Base-by-base conservation (phyloP, 306 rosid species). In the Prunus padus region DNA sequence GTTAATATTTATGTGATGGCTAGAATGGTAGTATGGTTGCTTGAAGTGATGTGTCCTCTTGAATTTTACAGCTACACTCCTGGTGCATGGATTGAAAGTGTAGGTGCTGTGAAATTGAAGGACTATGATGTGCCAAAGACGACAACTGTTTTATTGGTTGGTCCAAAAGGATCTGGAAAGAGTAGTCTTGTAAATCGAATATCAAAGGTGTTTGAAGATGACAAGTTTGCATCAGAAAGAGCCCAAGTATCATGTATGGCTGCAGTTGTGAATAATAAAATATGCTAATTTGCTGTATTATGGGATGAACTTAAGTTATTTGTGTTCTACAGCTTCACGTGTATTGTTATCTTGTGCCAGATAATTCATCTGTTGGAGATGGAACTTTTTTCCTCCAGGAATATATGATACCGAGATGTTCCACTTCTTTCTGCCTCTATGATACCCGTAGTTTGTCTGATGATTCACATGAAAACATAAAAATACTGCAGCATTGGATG, bases 121-220 rank as follows among this genome's bases (percentile, higher is more conserved):
- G 88, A 91, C 77, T 88, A 90, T 78, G 96, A 84, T 87, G 82
- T 90, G 22, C 97, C 98, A n/a, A 81, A 69, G 80, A 87, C 90
- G 62, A 88, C 89, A 11, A 74, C 91, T 44, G 89, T 94, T 56
- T 20, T 91, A 67, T 85, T 94, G 85, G 77, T 91, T 60, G 98
- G 98, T 85, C 98, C 90, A 22, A 90, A 78, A 52, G 88, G 90
- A 78, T 89, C 98, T 9, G 98, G 97, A 68, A 94, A 91, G 82
- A 91, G 96, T 88, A 85, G 97, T 79, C 95, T 94, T 79, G 73
- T 94, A 67, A 94, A 94, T 73, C 86, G 86, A 84, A 94, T 94
- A 66, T 88, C 95, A 50, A 84, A 69, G 84, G 87, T 86, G 80
- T 72, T 94, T 67, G 97, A 91, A 51, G 81, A 82, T 71, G 97